These are phyloP conservation scores for Irineochytrium annulatum DNA, from an alignment of 192 early-diverging fungal species.

Conservation along the genomic window DNA sequence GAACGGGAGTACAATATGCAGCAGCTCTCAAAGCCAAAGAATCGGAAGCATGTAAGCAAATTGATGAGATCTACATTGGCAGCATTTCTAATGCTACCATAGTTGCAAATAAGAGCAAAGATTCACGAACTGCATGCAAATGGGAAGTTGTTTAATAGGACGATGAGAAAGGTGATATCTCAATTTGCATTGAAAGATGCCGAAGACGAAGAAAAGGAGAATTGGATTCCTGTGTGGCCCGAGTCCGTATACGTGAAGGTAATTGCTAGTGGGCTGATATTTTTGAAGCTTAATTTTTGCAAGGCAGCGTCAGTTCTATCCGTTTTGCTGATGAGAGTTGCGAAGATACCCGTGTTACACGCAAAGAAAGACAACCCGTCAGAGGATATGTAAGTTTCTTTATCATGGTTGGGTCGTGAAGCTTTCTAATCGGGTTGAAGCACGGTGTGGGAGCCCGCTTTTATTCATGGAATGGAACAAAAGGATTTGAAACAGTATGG, in stretches of 20 bases:
- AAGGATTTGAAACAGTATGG: no score
- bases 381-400: slow-evolving; percentile 24
- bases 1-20: slow-evolving; percentile 80
- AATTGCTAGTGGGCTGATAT: not conserved
- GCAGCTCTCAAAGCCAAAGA: slow-evolving; percentile 61
- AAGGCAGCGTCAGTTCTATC: slow-evolving; percentile 48
- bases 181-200: slow-evolving; percentile 51
- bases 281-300: no score
- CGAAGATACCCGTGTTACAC: slow-evolving; percentile 60
- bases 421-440: slow-evolving; percentile 23
- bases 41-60: slow-evolving; percentile 51
- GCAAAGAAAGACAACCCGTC: slow-evolving; percentile 54
- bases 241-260: slow-evolving; percentile 53
- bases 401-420: not conserved
- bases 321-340: slow-evolving; percentile 37
- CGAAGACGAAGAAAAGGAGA: slow-evolving; percentile 23
- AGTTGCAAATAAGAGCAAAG: slow-evolving; percentile 23
- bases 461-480: slow-evolving; percentile 46
- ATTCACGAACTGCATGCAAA: slow-evolving; percentile 70
- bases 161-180: slow-evolving; percentile 65
- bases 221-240: slow-evolving; percentile 72
- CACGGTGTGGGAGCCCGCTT: slow-evolving; percentile 35
- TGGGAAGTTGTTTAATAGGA: slow-evolving; percentile 78
- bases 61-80: not conserved
- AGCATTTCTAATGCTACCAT: not conserved